Evolutionary conservation across 2,329 filamentous ascomycete genomes (phyloP).

Genomic region (Claviceps sp.): DNA sequence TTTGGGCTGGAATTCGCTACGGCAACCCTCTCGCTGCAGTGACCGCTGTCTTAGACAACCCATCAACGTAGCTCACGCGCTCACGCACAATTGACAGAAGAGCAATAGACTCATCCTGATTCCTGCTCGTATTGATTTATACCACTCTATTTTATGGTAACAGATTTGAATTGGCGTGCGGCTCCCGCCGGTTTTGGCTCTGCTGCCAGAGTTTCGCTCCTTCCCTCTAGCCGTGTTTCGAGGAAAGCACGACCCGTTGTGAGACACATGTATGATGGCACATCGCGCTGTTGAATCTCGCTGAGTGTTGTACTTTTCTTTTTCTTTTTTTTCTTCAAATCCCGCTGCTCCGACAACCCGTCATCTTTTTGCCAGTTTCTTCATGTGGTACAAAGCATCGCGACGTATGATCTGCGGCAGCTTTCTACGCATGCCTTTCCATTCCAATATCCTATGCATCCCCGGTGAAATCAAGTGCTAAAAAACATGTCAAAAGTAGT

Average conservation of each 20-base stretch:
- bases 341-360: neutral
- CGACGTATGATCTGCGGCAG: neutral
- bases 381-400: neutral
- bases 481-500: neutral
- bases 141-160: neutral
- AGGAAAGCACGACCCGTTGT: neutral
- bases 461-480: neutral
- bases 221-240: neutral
- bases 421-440: neutral
- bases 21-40: too few relatives aligned
- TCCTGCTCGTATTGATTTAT: too few relatives aligned
- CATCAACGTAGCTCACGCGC: too few relatives aligned
- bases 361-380: neutral
- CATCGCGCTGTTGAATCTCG: neutral
- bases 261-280: neutral
- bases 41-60: too few relatives aligned
- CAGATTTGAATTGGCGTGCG: neutral
- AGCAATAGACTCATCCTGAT: too few relatives aligned
- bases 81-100: too few relatives aligned
- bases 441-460: neutral
- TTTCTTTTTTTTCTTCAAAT: neutral
- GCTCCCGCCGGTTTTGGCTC: too few relatives aligned
- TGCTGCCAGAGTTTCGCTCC: neutral
- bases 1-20: too few relatives aligned
- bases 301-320: neutral